Percentiles rank a stretch among this genome's conserved stretches.
Evolutionary conservation across 2,329 filamentous ascomycete species (phyloP).

Genomic region (Phyllosticta citribraziliensis): DNA sequence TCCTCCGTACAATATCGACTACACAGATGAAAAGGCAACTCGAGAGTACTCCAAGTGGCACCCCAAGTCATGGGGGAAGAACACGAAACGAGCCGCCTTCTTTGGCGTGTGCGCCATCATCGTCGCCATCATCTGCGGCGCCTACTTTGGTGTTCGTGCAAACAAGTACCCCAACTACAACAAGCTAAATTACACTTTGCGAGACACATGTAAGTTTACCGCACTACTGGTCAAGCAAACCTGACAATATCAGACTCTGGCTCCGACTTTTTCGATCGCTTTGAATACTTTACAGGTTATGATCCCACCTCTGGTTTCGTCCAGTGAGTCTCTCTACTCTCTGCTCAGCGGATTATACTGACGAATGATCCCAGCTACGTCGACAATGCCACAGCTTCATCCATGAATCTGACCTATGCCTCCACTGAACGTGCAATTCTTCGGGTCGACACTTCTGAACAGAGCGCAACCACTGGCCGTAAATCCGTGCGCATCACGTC

Average conservation of each 20-base stretch:
- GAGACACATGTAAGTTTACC: constrained; percentile 49
- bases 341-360: not conserved
- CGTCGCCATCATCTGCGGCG: constrained; percentile 45
- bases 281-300: constrained; percentile 21
- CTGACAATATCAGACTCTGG: constrained; percentile 44
- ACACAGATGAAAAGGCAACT: not conserved
- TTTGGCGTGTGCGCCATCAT: constrained; percentile 47
- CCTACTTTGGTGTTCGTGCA: constrained; percentile 5
- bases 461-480: constrained; percentile 15
- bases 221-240: constrained; percentile 55
- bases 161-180: constrained; percentile 6
- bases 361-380: constrained; percentile 10
- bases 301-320: constrained; percentile 22
- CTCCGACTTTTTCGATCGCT: constrained; percentile 24
- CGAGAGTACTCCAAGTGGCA: constrained; percentile 5
- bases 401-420: constrained; percentile 1
- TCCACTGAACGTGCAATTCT: constrained; percentile 5
- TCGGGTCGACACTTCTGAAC: constrained; percentile 28
- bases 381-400: constrained; percentile 10
- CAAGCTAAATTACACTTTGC: constrained; percentile 6
- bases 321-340: constrained; percentile 14
- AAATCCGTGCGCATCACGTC: constrained; percentile 22
- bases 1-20: not conserved
- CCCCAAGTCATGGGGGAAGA: constrained; percentile 17
- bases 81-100: constrained; percentile 41